Percentiles rank a stretch among this genome's conserved stretches.
Evolutionary conservation across 1,284 basidiomycete species (phyloP).

Genomic region (Cutaneotrichosporon cavernicola): DNA sequence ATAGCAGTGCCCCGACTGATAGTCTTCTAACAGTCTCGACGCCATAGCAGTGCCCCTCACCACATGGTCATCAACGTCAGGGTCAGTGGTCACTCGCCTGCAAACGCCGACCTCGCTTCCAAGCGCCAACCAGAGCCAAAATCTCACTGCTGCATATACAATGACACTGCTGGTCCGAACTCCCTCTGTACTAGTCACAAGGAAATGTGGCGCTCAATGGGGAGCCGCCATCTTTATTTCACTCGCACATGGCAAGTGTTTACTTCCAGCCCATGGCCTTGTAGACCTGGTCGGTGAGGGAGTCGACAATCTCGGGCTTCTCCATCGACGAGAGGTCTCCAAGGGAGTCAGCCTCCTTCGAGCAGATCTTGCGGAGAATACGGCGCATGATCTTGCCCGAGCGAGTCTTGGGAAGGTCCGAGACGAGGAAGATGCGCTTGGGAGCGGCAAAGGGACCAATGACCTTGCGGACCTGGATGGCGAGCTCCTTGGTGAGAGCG

Average conservation of each 20-base stretch:
- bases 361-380: constrained; percentile 91
- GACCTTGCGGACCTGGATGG: constrained; percentile 90
- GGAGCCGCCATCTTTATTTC: not conserved
- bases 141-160: constrained; percentile 16
- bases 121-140: not conserved
- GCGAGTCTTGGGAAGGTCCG: constrained; percentile 91
- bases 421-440: constrained; percentile 74
- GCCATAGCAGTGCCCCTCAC: no score
- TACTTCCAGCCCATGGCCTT: constrained; percentile 15
- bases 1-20: no score
- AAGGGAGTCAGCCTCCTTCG: constrained; percentile 88
- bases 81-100: no score
- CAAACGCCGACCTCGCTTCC: not conserved
- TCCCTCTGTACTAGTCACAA: constrained; percentile 6
- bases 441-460: constrained; percentile 88
- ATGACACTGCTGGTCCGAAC: constrained; percentile 11
- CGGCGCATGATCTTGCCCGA: constrained; percentile 96
- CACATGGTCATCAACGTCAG: no score
- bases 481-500: constrained; percentile 78
- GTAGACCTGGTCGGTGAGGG: constrained; percentile 17
- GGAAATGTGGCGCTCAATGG: constrained; percentile 6
- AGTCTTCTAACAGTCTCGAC: no score
- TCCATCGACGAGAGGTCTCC: constrained; percentile 89
- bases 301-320: constrained; percentile 76
- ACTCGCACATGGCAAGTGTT: not conserved